Conservation (phyloP, 495 filamentous ascomycete species). For the Venustampulla echinocandica region DNA sequence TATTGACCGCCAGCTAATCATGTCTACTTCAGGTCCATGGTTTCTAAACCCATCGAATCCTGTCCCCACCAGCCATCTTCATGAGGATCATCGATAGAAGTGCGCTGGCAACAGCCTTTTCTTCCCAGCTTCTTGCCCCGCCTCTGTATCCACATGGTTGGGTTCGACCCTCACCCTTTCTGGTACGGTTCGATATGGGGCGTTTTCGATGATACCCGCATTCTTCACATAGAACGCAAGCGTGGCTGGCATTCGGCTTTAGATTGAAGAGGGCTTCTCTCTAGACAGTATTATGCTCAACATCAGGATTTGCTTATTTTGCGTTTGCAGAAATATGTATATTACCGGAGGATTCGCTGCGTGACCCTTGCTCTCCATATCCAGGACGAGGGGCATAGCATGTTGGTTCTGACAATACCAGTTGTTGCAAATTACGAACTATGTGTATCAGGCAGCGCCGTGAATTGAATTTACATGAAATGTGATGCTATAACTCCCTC, state of each 20-base stretch:
- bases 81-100: conserved; percentile 23
- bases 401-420: conserved; percentile 22
- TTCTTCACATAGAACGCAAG: conserved; percentile 24
- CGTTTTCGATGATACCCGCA: conserved; percentile 28
- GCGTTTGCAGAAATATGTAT: conserved; percentile 15
- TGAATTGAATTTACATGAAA: neutral
- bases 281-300: conserved; percentile 19
- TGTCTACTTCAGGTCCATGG: conserved; percentile 55
- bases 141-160: conserved; percentile 17
- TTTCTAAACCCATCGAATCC: conserved; percentile 49
- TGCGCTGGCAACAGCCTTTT: conserved; percentile 12
- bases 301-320: conserved; percentile 1
- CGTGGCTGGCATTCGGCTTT: conserved; percentile 17
- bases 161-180: conserved; percentile 28
- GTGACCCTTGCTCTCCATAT: conserved; percentile 12
- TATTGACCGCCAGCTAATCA: neutral
- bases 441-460: no score
- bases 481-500: conserved; percentile 18
- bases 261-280: conserved; percentile 19
- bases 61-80: conserved; percentile 24
- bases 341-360: conserved; percentile 9
- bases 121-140: conserved; percentile 22
- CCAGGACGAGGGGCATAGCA: conserved; percentile 16
- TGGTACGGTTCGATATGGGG: conserved; percentile 27
- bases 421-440: no score